Evolutionary conservation across 495 filamentous ascomycete genomes (phyloP).

Genomic region (Penicillium fimorum): DNA sequence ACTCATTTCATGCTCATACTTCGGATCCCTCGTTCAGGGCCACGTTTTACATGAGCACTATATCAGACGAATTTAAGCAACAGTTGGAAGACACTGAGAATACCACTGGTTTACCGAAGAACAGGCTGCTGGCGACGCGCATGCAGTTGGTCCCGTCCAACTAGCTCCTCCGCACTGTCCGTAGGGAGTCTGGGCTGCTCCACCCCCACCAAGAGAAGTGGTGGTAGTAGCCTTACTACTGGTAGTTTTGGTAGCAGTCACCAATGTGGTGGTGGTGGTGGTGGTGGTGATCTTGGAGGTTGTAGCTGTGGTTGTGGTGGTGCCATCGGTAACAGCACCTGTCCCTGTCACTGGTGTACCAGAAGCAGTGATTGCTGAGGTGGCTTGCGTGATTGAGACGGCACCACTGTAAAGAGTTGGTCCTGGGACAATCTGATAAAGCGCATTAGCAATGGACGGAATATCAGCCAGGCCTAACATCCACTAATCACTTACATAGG

Average conservation of each 20-base stretch:
- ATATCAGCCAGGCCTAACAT: not conserved
- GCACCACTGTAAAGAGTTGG: conserved; percentile 40
- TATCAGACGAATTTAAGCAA: conserved; percentile 4
- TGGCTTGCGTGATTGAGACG: conserved; percentile 23
- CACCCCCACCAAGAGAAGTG: conserved; percentile 4
- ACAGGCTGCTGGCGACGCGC: conserved; percentile 44
- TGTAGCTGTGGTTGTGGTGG: not conserved
- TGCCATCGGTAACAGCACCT: not conserved
- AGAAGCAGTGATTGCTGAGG: conserved; percentile 27
- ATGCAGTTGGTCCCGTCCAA: conserved; percentile 48
- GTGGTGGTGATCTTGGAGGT: conserved; percentile 10
- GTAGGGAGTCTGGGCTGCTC: conserved; percentile 29
- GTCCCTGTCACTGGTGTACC: conserved; percentile 22
- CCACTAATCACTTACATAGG: conserved; percentile 29
- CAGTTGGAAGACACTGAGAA: conserved; percentile 47
- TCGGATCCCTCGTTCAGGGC: not conserved
- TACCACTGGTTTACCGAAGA: conserved; percentile 46
- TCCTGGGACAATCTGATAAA: conserved; percentile 41
- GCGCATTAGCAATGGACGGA: not conserved
- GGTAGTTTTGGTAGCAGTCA: conserved; percentile 3
- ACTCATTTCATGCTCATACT: not conserved
- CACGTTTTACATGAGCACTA: not conserved
- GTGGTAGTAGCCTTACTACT: conserved; percentile 8
- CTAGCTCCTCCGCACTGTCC: conserved; percentile 52
- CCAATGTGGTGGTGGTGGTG: not conserved